Evolutionary conservation across 441 rosid genomes (phyloP), one percentile per base, ranked within the genome.

Genomic region (Manihot esculenta): DNA sequence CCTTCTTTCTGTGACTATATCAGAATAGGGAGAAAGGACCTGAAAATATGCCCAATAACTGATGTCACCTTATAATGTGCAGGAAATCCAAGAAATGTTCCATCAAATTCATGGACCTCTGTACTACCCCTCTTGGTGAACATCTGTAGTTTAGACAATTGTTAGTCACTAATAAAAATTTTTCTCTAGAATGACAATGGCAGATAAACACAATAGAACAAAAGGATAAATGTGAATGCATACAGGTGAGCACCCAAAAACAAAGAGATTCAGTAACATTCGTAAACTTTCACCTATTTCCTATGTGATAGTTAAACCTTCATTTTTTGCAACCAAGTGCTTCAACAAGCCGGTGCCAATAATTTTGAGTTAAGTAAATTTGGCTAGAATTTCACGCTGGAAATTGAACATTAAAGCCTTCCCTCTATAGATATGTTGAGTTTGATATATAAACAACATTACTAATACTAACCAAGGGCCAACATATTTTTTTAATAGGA

Each of bases 21-120:
- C 6, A 38, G 12, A 44, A 5, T 58, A 62, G 53, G 64, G 49
- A 50, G 77, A 76, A 76, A 76, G 56, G 55, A 93, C 99, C 99
- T 90, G 91, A 94, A 94, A 74, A 94, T 91, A 79, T 94, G 99
- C 33, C 99, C 97, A 26, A 86, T 84, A 12, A 94, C 99, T 49
- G 97, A 94, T 48, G 99, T 92, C 18, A 94, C 91, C 89, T 82
- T 84, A 65, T 74, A 87, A 61, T 81, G 83, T 1, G 83, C 91
- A 18, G 69, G 77, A 74, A 76, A 84, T 27, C 95, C 94, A 47
- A 80, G 81, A 84, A 94, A 94, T 58, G 41, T 68, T 62, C 92
- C 94, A 51, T 86, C 86, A 74, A 94, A 92, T 64, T 92, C 97
- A 77, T 94, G 99, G 21, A 92, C 95, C 23, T 94, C 97, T 0